Conservation (phyloP, 768 basidiomycete species). For the Arthromyces matolae region DNA sequence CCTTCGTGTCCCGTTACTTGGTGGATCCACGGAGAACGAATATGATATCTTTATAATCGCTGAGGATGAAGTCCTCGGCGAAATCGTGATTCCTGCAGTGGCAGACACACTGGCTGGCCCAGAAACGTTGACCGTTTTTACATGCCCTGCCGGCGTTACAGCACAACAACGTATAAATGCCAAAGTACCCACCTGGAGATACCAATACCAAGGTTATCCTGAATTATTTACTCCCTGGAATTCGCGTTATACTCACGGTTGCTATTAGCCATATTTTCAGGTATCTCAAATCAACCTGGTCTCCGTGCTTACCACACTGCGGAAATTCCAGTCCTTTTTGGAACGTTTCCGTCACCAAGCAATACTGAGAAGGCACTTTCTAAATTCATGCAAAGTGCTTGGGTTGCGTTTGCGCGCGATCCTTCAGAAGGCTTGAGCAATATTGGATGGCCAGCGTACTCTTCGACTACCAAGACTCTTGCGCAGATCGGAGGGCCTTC, state of each 20-base stretch:
- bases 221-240: slow-evolving; percentile 17
- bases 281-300: slow-evolving; percentile 29
- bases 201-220: slow-evolving; percentile 20
- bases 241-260: slow-evolving; percentile 13
- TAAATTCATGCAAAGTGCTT: slow-evolving; percentile 31
- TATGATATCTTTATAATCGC: slow-evolving; percentile 9
- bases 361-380: slow-evolving; percentile 26
- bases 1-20: too few species aligned
- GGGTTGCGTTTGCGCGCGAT: slow-evolving; percentile 39
- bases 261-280: slow-evolving; percentile 30
- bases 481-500: slow-evolving; percentile 11
- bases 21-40: slow-evolving; percentile 27
- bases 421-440: slow-evolving; percentile 26
- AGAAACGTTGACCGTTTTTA: slow-evolving; percentile 11
- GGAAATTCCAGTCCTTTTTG: slow-evolving; percentile 38
- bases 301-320: slow-evolving; percentile 36
- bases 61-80: neutral
- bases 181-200: slow-evolving; percentile 15
- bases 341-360: slow-evolving; percentile 22
- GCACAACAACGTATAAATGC: slow-evolving; percentile 5
- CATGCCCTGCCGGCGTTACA: slow-evolving; percentile 9
- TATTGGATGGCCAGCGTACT: slow-evolving; percentile 22
- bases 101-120: slow-evolving; percentile 7
- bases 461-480: slow-evolving; percentile 9
- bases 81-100: slow-evolving; percentile 7